Base-by-base conservation (phyloP, 2,329 filamentous ascomycete genomes). In the Cladosporium oxysporum region DNA sequence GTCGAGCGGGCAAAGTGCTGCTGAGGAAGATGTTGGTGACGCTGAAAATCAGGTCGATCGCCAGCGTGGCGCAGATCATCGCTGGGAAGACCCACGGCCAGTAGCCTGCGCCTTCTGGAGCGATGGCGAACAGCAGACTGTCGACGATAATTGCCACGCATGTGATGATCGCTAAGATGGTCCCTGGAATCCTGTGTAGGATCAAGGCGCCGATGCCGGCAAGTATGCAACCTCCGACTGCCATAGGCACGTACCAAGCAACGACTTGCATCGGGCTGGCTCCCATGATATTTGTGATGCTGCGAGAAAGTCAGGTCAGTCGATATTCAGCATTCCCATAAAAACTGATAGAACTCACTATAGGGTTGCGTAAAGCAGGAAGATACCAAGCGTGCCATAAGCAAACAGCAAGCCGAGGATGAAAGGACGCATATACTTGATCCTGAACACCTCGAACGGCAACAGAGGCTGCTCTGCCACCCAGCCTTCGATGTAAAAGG, bases 21-120 rank as follows among this genome's bases (percentile, higher is more conserved):
- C 90, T 92, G 58, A 77, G 90, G 77, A 91, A 93, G 66, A 93
- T 85, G 72, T 90, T 93, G 21, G 88, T 86, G 1, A 93, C 85
- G 73, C 90, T 92, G 78, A 89, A 93, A 7, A 87, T 87, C 64
- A 93, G 87, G 72, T 94, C 91, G 66, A 93, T 87, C 21, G 89
- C 90, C 37, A 93, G 81, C 0, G 91, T 93, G 14, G 84, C 84
- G 68, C 87, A 86, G 78, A 90, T 75, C 88, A 90, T 90, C 63
- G 86, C 80, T 0, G 90, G 89, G 72, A 93, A 92, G 26, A 91
- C 83, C 72, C 85, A 93, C 0, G 88, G 85, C 91, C 91, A 94
- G 81, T 90, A 90, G 53, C 80, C 84, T 0, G 81, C 83, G 1
- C 79, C 74, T 8, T 66, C 29, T 0, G 89, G 89, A 21, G 88